Base-by-base conservation (phyloP, 768 basidiomycete genomes). In the Austroboletus festivus region DNA sequence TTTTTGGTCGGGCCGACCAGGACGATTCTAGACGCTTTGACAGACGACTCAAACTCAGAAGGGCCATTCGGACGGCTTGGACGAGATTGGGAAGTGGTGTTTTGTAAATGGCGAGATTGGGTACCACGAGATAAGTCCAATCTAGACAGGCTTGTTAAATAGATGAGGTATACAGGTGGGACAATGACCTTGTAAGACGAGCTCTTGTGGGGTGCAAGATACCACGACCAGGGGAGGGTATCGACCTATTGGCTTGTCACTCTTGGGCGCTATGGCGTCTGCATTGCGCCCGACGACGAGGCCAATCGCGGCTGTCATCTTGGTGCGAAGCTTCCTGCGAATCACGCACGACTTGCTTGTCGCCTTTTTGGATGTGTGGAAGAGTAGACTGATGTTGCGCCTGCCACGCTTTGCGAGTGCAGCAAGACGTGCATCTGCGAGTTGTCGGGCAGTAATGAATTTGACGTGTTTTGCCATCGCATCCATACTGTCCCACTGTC, bases 51-150 rank as follows among this genome's bases (percentile, higher is more conserved):
- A 67, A 22, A 28, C 37, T 45, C 13, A 48, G 26, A 3, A 67
- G 47, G 1, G 58, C 67, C 21, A 34, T 50, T 30, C 62, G 62
- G 16, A 68, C 50, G n/a, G 44, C 26, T 12, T 45, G 46, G 15
- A 68, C 39, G 30, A 68, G 54, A 19, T 49, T 52, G 2, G 58
- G 53, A 2, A 67, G 48, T 11, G 64, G 60, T 33, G 46, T 55
- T 39, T 33, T 66, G 42, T 64, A 68, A 2, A 56, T 39, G 42
- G 54, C n/a, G 23, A 65, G 51, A 24, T 45, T 34, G 18, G 67
- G 67, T 15, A 53, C 20, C 20, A 64, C 52, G 18, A 67, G 48
- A 42, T 65, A 67, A 31, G 62, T 59, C 65, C 67, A 67, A 30
- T 42, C 67, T 67, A 20, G 4, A 20, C 24, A 6, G 15, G 4